phyloP scores from a whole-genome alignment of 1,284 basidiomycete species.

The Naganishia sp. region DNA sequence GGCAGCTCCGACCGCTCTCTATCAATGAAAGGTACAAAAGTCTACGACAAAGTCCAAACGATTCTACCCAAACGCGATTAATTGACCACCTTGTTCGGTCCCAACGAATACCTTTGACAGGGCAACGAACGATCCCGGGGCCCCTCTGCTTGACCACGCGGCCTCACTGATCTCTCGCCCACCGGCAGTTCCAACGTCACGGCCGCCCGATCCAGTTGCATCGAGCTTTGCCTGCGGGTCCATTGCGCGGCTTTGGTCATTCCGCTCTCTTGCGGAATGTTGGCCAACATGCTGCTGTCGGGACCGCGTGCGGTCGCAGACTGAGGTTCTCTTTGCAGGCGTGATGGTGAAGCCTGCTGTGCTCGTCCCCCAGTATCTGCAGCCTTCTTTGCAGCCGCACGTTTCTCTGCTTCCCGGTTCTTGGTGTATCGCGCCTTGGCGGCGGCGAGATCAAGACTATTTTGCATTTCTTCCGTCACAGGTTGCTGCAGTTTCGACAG shows the following conservation, averaged over 20 bases:
- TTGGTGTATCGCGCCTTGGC: conserved; percentile 36
- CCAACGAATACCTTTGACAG: conserved; percentile 6
- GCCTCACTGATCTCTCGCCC: not conserved
- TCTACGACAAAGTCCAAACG: not conserved
- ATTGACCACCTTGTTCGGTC: conserved; percentile 21
- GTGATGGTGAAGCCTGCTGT: not conserved
- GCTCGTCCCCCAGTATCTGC: not conserved
- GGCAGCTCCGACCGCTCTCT: too few species aligned
- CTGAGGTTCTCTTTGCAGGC: not conserved
- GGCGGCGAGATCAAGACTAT: conserved; percentile 41
- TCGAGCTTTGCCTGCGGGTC: conserved; percentile 22
- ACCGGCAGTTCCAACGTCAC: not conserved
- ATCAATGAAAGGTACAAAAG: not conserved
- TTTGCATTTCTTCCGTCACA: conserved; percentile 44
- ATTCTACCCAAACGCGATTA: not conserved
- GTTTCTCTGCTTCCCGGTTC: conserved; percentile 29
- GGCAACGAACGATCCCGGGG: not conserved
- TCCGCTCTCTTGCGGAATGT: conserved; percentile 18
- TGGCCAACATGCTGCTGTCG: conserved; percentile 5
- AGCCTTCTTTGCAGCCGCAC: conserved; percentile 19
- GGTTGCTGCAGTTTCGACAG: conserved; percentile 49
- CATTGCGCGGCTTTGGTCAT: conserved; percentile 28
- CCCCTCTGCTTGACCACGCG: not conserved
- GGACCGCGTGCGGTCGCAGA: not conserved
- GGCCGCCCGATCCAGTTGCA: not conserved